These are phyloP conservation scores for Mortierella claussenii DNA, from an alignment of 192 early-diverging fungal genomes.

Conservation along the genomic window DNA sequence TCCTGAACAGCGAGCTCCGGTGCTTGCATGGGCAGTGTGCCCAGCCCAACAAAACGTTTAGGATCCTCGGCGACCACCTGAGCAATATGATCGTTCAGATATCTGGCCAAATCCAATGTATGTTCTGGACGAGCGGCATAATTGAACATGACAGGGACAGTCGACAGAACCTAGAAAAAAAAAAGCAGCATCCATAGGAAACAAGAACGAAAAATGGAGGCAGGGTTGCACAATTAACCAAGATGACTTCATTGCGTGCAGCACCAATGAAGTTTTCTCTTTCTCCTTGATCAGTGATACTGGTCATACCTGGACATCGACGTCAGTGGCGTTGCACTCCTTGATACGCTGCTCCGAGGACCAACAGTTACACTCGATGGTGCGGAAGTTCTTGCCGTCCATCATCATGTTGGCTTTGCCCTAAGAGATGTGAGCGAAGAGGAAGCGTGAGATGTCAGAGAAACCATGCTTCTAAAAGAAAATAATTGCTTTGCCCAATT, in stretches of 20 bases:
- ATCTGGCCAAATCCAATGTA: constrained; percentile 64
- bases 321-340: constrained; percentile 62
- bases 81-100: constrained; percentile 67
- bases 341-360: constrained; percentile 66
- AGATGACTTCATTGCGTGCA: no score
- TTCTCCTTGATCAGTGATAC: background rate
- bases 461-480: constrained; percentile 5
- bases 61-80: constrained; percentile 70
- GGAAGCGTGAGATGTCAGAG: background rate
- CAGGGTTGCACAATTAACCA: background rate
- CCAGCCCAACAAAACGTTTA: constrained; percentile 68
- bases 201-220: background rate
- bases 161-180: constrained; percentile 69
- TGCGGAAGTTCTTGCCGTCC: constrained; percentile 75
- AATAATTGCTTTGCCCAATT: background rate
- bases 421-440: constrained; percentile 28
- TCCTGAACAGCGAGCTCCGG: constrained; percentile 72
- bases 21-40: constrained; percentile 75
- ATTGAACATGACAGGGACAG: constrained; percentile 74
- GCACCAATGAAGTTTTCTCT: no score
- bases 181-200: no score
- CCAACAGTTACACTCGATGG: constrained; percentile 78
- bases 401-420: constrained; percentile 74
- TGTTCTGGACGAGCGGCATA: constrained; percentile 63
- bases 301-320: constrained; percentile 63